Evolutionary conservation across 2,329 filamentous ascomycete species (phyloP), one percentile per base, ranked within the genome.

Genomic region (Lachnellula hyalina): DNA sequence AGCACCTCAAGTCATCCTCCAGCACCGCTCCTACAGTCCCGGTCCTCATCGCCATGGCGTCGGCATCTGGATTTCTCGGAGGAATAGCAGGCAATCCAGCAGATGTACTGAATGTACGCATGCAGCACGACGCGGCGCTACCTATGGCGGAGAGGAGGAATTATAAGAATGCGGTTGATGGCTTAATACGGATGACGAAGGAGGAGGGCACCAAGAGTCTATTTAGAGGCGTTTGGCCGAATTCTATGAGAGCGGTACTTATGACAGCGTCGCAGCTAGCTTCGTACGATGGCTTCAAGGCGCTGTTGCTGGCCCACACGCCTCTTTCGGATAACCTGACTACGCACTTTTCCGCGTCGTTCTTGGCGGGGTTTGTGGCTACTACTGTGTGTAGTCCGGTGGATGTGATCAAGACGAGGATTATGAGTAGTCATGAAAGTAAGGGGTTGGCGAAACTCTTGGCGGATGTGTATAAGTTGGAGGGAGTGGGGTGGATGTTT

Each of bases 21-120:
- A 71, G 70, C 12, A 70, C 72, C 28, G 68, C 75, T 51, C 87
- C 91, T 2, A 84, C 87, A 2, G 85, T 96, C 65, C 77, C 84
- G 11, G 78, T 83, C n/a, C 85, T 99, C 9, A 80, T 96, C 60
- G 88, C 82, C 61, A 89, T 97, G 72, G 90, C 93, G 51, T 87
- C 85, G 23, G 75, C 84, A 28, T 93, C 94, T 7, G 94, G 94
- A 50, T 89, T 96, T 69, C 73, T 95, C 2, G 94, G 94, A 59
- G 94, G 94, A 49, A 75, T 97, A 47, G 89, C 87, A 5, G 94
- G 94, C 61, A 99, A 97, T 74, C 91, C 92, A 2, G 93, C 92
- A 61, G 94, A 99, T 71, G 91, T 99, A 35, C 79, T 96, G 67
- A 99, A 99, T 73, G 94, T 99, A 49, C 90, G 94, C 62, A 99